A percentile compares a stretch with the other conserved stretches of the same genome.
These are phyloP conservation scores for Suillus spraguei DNA, from an alignment of 768 basidiomycete genomes.

Conservation along the genomic window DNA sequence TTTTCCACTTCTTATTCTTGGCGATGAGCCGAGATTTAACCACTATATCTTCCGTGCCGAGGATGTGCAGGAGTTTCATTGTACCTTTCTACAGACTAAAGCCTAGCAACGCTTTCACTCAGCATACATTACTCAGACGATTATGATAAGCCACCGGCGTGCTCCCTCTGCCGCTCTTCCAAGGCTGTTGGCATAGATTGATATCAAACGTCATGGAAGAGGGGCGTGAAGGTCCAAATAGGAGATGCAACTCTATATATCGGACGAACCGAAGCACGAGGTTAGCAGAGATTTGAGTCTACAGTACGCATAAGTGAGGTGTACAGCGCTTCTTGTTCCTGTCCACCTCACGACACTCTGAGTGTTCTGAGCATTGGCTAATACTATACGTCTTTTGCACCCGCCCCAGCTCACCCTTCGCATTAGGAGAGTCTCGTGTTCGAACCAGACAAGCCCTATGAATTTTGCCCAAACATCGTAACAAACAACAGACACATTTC, in stretches of 20 bases:
- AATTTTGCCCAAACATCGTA: too few species aligned
- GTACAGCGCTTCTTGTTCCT: too few species aligned
- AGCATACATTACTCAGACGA: neutral
- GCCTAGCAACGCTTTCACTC: neutral
- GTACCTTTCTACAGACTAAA: neutral
- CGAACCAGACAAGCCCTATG: too few species aligned
- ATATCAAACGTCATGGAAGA: neutral
- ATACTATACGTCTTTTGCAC: too few species aligned
- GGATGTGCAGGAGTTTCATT: neutral
- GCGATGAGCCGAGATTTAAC: conserved; percentile 26
- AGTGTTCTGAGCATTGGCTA: too few species aligned
- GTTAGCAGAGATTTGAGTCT: too few species aligned
- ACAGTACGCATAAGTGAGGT: too few species aligned
- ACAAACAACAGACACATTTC: too few species aligned
- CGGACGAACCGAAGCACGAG: too few species aligned
- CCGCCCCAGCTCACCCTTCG: too few species aligned
- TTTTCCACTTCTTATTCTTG: conserved; percentile 6
- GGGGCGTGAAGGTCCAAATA: neutral
- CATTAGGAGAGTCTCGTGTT: too few species aligned
- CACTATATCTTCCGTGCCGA: conserved; percentile 35
- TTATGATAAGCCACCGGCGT: neutral
- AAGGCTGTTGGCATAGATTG: neutral
- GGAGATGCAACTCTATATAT: neutral
- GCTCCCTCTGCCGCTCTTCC: neutral
- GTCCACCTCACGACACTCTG: too few species aligned